phyloP scores from a whole-genome alignment of 2,329 filamentous ascomycete genomes.

The Cladorrhinum sp. region DNA sequence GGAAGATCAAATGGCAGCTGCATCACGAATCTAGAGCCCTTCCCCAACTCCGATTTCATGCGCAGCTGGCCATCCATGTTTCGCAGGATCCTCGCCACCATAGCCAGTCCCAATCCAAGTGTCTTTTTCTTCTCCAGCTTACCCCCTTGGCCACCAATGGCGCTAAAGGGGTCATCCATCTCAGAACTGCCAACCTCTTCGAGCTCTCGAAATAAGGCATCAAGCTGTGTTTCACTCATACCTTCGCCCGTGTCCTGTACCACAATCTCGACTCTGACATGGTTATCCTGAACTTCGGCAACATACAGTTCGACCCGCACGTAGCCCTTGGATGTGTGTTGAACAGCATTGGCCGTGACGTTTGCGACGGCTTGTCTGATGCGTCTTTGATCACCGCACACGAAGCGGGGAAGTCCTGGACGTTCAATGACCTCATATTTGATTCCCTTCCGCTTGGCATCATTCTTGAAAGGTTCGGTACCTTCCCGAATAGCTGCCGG shows the following conservation, averaged over 20 bases:
- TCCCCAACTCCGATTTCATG: slow-evolving; percentile 77
- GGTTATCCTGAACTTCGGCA: slow-evolving; percentile 48
- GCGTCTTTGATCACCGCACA: slow-evolving; percentile 75
- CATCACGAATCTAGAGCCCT: slow-evolving; percentile 79
- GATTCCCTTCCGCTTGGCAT: slow-evolving; percentile 73
- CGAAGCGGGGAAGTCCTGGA: slow-evolving; percentile 64
- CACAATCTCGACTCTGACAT: slow-evolving; percentile 68
- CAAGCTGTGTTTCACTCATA: slow-evolving; percentile 53
- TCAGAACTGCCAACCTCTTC: slow-evolving; percentile 55
- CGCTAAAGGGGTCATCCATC: slow-evolving; percentile 24
- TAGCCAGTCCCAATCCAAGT: slow-evolving; percentile 77
- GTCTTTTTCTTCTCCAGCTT: slow-evolving; percentile 41
- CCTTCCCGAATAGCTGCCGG: slow-evolving; percentile 70
- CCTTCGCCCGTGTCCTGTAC: slow-evolving; percentile 59
- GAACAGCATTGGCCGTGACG: slow-evolving; percentile 78
- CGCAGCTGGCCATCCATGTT: slow-evolving; percentile 89
- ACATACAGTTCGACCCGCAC: slow-evolving; percentile 70
- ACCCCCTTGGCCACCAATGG: slow-evolving; percentile 30
- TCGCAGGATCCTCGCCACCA: slow-evolving; percentile 81
- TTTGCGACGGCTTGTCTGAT: slow-evolving; percentile 83
- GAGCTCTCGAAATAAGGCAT: slow-evolving; percentile 56
- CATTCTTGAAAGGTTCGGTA: slow-evolving; percentile 67
- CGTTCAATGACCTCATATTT: slow-evolving; percentile 65
- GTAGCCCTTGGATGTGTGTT: slow-evolving; percentile 66
- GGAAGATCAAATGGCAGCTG: slow-evolving; percentile 72